phyloP scores from a whole-genome alignment of 768 basidiomycete species.

The Psilocybe cubensis region DNA sequence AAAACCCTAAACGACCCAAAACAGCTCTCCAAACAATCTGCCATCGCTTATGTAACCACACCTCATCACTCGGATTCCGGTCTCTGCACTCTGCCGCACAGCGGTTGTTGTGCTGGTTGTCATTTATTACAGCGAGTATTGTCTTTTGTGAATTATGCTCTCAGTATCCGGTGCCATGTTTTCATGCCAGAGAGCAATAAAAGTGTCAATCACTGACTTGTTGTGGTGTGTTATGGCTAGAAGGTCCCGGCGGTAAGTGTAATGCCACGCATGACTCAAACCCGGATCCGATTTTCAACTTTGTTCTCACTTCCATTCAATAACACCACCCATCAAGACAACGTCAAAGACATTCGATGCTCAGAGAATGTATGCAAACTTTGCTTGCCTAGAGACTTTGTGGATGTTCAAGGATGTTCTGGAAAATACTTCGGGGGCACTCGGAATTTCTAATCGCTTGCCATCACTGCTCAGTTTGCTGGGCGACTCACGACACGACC shows the following conservation, averaged over 20 bases:
- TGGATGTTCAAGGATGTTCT: too few relatives aligned
- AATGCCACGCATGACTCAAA: background rate
- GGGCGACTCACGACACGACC: background rate
- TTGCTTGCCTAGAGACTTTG: too few relatives aligned
- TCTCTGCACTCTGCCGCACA: background rate
- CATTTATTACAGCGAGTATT: too few relatives aligned
- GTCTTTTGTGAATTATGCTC: too few relatives aligned
- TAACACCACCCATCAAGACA: background rate
- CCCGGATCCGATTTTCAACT: background rate
- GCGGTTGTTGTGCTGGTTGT: too few relatives aligned
- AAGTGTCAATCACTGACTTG: background rate
- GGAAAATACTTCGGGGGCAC: background rate
- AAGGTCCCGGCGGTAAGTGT: background rate
- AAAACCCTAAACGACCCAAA: conserved; percentile 3
- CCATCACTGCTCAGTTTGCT: too few relatives aligned
- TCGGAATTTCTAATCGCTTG: background rate
- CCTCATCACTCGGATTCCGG: background rate
- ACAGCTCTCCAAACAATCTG: conserved; percentile 4
- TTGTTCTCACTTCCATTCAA: background rate
- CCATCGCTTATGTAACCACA: conserved; percentile 1
- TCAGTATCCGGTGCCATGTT: background rate
- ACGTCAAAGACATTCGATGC: background rate
- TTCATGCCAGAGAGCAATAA: background rate
- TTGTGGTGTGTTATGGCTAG: background rate
- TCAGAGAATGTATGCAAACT: too few relatives aligned